phyloP scores from a whole-genome alignment of 805 yeast species.

The Zygoascus bituminiphila region DNA sequence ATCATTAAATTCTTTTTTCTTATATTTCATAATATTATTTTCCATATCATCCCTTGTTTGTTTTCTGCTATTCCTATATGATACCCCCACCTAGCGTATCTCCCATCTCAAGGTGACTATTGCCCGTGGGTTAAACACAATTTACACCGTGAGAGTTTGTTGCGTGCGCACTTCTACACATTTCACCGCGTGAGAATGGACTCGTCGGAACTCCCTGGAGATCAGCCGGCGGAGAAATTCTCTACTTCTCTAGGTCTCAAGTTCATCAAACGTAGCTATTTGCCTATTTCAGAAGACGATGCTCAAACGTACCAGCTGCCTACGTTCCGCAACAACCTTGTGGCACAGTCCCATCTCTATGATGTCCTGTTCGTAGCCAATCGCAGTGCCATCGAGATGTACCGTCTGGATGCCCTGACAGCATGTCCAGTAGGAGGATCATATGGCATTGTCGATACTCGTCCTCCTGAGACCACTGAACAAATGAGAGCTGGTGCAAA shows the following conservation, averaged over 20 bases:
- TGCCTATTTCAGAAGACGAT: neutral
- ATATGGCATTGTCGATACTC: slow-evolving; percentile 30
- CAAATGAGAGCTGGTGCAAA: slow-evolving; percentile 39
- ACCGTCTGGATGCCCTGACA: neutral
- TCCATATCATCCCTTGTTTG: too few species aligned
- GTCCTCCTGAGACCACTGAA: slow-evolving; percentile 35
- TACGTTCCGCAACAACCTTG: slow-evolving; percentile 11
- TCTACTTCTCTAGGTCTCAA: neutral
- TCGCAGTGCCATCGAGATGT: neutral
- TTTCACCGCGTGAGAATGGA: neutral
- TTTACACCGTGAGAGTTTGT: too few species aligned
- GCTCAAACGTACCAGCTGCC: neutral
- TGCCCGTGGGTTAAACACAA: too few species aligned
- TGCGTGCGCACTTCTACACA: too few species aligned
- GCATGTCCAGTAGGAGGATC: neutral
- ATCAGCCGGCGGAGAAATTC: slow-evolving; percentile 4
- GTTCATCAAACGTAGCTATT: neutral
- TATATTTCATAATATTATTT: too few species aligned
- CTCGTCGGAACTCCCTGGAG: neutral
- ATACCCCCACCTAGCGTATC: too few species aligned
- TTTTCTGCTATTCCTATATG: too few species aligned
- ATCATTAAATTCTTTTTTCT: too few species aligned
- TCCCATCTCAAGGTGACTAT: too few species aligned
- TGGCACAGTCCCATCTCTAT: neutral
- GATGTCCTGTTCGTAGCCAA: slow-evolving; percentile 1